phyloP scores from a whole-genome alignment of 2,329 filamentous ascomycete genomes.

The Colletotrichum sp. region DNA sequence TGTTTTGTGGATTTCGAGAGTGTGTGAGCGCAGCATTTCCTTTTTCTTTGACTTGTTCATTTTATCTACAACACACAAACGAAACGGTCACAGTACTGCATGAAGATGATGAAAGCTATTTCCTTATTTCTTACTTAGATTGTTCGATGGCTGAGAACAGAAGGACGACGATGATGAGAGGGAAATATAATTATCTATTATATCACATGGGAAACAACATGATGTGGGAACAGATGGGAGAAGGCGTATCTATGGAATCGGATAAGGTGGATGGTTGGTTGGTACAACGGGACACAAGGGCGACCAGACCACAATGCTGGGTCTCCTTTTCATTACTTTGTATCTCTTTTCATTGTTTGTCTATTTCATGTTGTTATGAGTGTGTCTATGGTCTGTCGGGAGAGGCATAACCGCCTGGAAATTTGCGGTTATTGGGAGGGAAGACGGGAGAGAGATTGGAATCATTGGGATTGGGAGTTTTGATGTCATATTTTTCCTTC shows the following conservation, averaged over 20 bases:
- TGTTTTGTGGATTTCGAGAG: neutral
- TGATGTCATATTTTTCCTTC: slow-evolving; percentile 5
- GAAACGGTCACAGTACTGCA: neutral
- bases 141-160: neutral
- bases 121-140: neutral
- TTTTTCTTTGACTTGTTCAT: neutral
- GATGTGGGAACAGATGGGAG: neutral
- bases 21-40: neutral
- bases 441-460: neutral
- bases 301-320: slow-evolving; percentile 19
- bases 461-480: slow-evolving; percentile 10
- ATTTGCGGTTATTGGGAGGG: neutral
- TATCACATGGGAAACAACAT: neutral
- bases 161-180: neutral
- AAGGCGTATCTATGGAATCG: neutral
- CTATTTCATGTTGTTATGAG: neutral
- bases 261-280: neutral
- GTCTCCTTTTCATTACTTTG: slow-evolving; percentile 4
- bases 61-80: neutral
- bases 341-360: neutral
- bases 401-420: neutral
- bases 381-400: neutral
- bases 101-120: neutral
- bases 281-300: slow-evolving; percentile 18
- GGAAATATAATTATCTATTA: neutral